A percentile compares a stretch with the other conserved stretches of the same genome.
Conservation (phyloP, 352 stramenopile genomes). For the Phytophthora capsici region DNA sequence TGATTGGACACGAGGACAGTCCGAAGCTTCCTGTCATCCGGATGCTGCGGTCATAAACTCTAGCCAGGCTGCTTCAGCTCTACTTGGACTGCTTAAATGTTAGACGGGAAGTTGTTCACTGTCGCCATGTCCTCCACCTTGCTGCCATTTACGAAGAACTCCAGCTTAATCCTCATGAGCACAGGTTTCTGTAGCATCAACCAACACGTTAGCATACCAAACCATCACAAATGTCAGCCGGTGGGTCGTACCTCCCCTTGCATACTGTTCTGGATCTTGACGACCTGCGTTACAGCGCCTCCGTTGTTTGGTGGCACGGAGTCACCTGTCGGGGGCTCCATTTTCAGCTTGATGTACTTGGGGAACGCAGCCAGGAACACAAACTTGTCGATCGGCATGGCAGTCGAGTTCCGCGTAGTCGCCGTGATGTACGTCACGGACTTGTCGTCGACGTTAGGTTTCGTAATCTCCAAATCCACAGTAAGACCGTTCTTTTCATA, state of each 20-base stretch:
- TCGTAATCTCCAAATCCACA: constrained; percentile 91
- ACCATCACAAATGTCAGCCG: neutral
- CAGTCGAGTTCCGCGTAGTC: constrained; percentile 93
- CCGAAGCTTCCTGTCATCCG: constrained; percentile 5
- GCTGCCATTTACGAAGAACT: constrained; percentile 84
- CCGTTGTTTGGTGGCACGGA: constrained; percentile 86
- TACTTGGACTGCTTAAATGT: constrained; percentile 54
- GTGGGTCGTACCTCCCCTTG: constrained; percentile 81
- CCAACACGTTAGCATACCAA: constrained; percentile 19
- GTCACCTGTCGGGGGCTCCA: constrained; percentile 95
- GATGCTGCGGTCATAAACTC: constrained; percentile 23
- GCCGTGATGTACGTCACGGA: constrained; percentile 93
- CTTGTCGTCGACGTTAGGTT: constrained; percentile 93
- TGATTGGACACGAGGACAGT: constrained; percentile 1
- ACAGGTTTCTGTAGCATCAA: constrained; percentile 76
- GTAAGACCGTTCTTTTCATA: constrained; percentile 97
- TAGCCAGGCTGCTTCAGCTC: constrained; percentile 19
- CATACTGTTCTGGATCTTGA: constrained; percentile 97
- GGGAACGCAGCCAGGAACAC: constrained; percentile 96
- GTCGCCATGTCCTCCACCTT: constrained; percentile 89
- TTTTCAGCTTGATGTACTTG: constrained; percentile 98
- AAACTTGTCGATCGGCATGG: constrained; percentile 91
- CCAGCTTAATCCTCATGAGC: constrained; percentile 85
- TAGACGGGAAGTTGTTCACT: constrained; percentile 77
- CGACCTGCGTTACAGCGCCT: constrained; percentile 92